Base-by-base conservation (phyloP, 2,329 filamentous ascomycete species). In the Emmonsiellopsis sp. region DNA sequence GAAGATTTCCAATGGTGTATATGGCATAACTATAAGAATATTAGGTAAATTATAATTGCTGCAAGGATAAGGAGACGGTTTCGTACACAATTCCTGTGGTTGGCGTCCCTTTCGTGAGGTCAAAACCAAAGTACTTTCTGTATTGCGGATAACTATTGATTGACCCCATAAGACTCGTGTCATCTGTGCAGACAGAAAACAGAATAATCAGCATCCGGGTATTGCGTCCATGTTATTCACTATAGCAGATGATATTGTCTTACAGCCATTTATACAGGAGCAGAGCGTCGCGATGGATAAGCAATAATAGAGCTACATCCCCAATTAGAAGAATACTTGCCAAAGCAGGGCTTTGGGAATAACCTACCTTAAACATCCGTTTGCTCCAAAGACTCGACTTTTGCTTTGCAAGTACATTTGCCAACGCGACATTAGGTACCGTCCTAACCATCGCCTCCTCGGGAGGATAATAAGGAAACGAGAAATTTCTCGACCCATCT, bases 131-230 rank as follows among this genome's bases (percentile, higher is more conserved):
- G 57, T 73, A 75, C 7, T 59, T 52, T 40, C 70, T 68, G 57
- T 77, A 78, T 55, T 76, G 73, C 1, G 61, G 57, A 55, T 75
- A 74, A 30, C 68, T 70, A 59, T 77, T 77, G 61, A 78, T 76
- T 4, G 69, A 70, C 40, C 70, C 71, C 75, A 78, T 77, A 5
- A 77, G 61, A 52, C 50, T 52, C 32, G 40, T 45, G 35, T 52
- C 50, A 16, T 52, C 50, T 52, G 43, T 9, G 16, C n/a, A 40
- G 10, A 34, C 49, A 11, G 38, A 30, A 26, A 2, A 30, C 7
- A 11, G 10, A 15, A 43, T n/a, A 40, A 31, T 20, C n/a, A 42
- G 15, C 35, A 30, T 11, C 13, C 8, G 0, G 32, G 35, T n/a
- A 45, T 11, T 26, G 20, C 20, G 20, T 26, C 20, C 20, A 26